Evolutionary conservation across 768 basidiomycete species (phyloP).

Genomic region (Infundibulicybe gibba): DNA sequence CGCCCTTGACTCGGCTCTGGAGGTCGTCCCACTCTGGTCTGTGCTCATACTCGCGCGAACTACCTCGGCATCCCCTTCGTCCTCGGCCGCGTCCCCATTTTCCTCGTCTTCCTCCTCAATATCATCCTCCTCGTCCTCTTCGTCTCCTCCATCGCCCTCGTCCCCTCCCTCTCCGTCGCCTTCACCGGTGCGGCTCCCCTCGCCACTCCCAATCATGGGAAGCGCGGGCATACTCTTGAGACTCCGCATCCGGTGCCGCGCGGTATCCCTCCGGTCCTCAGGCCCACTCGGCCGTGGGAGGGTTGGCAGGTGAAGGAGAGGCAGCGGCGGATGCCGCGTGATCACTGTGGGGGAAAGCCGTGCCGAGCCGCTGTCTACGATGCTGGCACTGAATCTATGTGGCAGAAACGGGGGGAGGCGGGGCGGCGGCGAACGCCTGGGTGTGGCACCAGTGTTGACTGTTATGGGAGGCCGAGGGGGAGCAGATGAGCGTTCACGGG

Average conservation of each 20-base stretch:
- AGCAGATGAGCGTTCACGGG: too few species aligned
- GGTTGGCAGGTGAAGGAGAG: slow-evolving; percentile 47
- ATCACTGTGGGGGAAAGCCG: slow-evolving; percentile 27
- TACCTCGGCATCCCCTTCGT: slow-evolving; percentile 6
- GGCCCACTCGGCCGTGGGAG: slow-evolving; percentile 27
- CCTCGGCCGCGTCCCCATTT: slow-evolving; percentile 22
- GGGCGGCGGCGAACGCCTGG: too few species aligned
- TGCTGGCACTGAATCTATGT: slow-evolving; percentile 21
- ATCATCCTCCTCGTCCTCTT: slow-evolving; percentile 28
- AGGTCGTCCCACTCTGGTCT: slow-evolving; percentile 10
- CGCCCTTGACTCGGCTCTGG: slow-evolving; percentile 4
- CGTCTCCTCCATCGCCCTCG: slow-evolving; percentile 24
- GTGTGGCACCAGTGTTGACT: too few species aligned
- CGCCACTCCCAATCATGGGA: slow-evolving; percentile 26
- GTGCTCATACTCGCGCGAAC: slow-evolving; percentile 15
- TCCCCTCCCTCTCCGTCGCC: slow-evolving; percentile 28
- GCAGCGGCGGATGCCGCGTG: slow-evolving; percentile 24
- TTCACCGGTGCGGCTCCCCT: slow-evolving; percentile 27
- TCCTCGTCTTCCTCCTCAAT: slow-evolving; percentile 31
- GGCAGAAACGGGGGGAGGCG: slow-evolving; percentile 10
- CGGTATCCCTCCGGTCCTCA: slow-evolving; percentile 9
- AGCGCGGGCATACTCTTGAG: slow-evolving; percentile 56
- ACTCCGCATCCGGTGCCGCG: slow-evolving; percentile 18
- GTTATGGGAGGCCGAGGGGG: too few species aligned
- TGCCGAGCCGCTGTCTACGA: slow-evolving; percentile 11